Evolutionary conservation across 2,329 filamentous ascomycete species (phyloP).

Genomic region (Magnaporthiopsis rhizophila): DNA sequence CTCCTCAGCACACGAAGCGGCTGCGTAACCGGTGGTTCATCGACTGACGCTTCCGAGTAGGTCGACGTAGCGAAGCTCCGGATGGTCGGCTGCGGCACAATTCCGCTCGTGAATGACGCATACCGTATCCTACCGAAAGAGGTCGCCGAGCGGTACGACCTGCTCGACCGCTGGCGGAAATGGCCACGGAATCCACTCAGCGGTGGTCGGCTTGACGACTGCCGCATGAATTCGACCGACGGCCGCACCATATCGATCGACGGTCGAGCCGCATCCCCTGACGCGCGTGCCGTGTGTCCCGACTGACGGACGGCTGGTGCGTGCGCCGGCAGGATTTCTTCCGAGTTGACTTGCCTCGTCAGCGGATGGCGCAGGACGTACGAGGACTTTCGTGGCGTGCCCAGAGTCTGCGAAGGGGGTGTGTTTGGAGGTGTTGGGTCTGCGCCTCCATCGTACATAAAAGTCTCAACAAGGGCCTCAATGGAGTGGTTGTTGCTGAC

Average conservation of each 20-base stretch:
- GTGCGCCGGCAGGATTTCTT: slow-evolving; percentile 29
- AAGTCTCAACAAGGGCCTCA: slow-evolving; percentile 46
- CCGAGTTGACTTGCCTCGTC: slow-evolving; percentile 25
- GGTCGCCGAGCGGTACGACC: slow-evolving; percentile 39
- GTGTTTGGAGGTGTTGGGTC: slow-evolving; percentile 56
- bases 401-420: slow-evolving; percentile 38
- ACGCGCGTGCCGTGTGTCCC: slow-evolving; percentile 16
- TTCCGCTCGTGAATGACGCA: slow-evolving; percentile 52
- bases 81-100: slow-evolving; percentile 40
- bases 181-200: slow-evolving; percentile 30
- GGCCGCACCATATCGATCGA: slow-evolving; percentile 21
- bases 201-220: slow-evolving; percentile 23
- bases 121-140: slow-evolving; percentile 47
- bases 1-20: slow-evolving; percentile 60
- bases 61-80: slow-evolving; percentile 56
- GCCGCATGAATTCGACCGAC: slow-evolving; percentile 18
- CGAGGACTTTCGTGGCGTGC: slow-evolving; percentile 47
- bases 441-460: slow-evolving; percentile 33
- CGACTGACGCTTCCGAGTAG: slow-evolving; percentile 42
- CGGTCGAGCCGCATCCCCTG: slow-evolving; percentile 25
- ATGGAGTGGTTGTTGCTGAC: slow-evolving; percentile 34
- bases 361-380: slow-evolving; percentile 43
- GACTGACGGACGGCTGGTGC: slow-evolving; percentile 25
- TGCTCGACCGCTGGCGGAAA: slow-evolving; percentile 37
- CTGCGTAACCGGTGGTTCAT: slow-evolving; percentile 34